Evolutionary conservation across 2,329 filamentous ascomycete genomes (phyloP).

Genomic region (Aspergillus sp.): DNA sequence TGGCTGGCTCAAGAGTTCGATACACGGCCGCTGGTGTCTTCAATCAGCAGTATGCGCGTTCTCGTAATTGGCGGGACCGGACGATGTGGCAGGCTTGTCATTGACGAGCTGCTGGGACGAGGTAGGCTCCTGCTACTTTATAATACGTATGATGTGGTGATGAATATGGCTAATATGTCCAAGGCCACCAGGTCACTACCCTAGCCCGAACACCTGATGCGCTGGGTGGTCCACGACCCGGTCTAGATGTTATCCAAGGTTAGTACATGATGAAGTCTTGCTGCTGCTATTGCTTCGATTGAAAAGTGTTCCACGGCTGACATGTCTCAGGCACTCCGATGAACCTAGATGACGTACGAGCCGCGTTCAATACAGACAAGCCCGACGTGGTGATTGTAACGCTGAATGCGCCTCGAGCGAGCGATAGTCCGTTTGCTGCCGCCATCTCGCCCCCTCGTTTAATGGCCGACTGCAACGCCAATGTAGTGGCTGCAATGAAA

Average conservation of each 20-base stretch:
- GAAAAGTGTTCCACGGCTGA: neutral
- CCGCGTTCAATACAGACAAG: constrained; percentile 16
- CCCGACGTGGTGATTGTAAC: constrained; percentile 51
- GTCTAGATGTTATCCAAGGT: constrained; percentile 26
- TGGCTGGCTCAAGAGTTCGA: neutral
- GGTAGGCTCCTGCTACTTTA: constrained; percentile 12
- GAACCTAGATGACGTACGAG: constrained; percentile 21
- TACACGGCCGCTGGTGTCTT: neutral
- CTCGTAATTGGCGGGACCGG: constrained; percentile 50
- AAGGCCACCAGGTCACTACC: constrained; percentile 42
- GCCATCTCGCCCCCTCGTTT: constrained; percentile 48
- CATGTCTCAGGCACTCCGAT: constrained; percentile 25
- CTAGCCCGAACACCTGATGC: constrained; percentile 39
- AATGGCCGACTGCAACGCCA: constrained; percentile 49
- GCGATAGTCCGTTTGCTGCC: constrained; percentile 53
- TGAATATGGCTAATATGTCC: neutral
- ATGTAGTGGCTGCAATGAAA: constrained; percentile 43
- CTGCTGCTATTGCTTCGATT: neutral
- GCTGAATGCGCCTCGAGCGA: constrained; percentile 50
- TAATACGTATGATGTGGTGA: too few species aligned
- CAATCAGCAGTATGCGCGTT: constrained; percentile 25
- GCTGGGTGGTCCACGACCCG: constrained; percentile 24
- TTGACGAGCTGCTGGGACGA: constrained; percentile 42
- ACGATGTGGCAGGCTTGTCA: constrained; percentile 47
- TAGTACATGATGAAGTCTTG: neutral